A percentile compares a stretch with the other conserved stretches of the same genome.
phyloP scores from a whole-genome alignment of 805 yeast species.

The Suhomyces sp. region DNA sequence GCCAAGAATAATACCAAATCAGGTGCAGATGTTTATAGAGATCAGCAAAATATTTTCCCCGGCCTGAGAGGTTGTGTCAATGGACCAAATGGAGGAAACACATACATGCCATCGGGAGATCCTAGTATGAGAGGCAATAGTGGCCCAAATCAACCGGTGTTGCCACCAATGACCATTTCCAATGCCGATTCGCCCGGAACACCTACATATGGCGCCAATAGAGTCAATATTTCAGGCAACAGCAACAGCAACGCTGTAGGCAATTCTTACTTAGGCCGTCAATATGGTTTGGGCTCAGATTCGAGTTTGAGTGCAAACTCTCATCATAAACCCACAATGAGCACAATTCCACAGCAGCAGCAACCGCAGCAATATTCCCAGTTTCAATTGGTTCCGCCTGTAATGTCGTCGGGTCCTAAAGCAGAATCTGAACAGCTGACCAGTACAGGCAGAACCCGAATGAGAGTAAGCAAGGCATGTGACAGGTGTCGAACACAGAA shows the following conservation, averaged over 20 bases:
- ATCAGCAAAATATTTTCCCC: background rate
- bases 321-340: background rate
- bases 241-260: background rate
- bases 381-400: background rate
- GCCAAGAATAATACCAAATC: background rate
- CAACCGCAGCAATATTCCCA: background rate
- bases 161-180: background rate
- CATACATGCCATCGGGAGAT: background rate
- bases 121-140: background rate
- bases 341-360: background rate
- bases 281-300: background rate
- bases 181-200: background rate
- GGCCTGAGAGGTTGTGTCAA: background rate
- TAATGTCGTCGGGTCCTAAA: background rate
- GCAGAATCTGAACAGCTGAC: background rate
- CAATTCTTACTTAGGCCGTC: background rate
- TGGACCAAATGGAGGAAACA: background rate
- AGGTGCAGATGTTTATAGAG: background rate
- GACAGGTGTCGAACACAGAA: slow-evolving; percentile 54
- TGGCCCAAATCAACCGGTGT: background rate
- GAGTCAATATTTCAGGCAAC: background rate
- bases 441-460: slow-evolving; percentile 11
- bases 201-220: background rate
- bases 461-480: slow-evolving; percentile 53
- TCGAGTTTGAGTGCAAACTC: background rate